Percentiles rank a stretch among this genome's conserved stretches.
Conservation (phyloP, 75 land plant species). For the Chamaecyparis obtusa region DNA sequence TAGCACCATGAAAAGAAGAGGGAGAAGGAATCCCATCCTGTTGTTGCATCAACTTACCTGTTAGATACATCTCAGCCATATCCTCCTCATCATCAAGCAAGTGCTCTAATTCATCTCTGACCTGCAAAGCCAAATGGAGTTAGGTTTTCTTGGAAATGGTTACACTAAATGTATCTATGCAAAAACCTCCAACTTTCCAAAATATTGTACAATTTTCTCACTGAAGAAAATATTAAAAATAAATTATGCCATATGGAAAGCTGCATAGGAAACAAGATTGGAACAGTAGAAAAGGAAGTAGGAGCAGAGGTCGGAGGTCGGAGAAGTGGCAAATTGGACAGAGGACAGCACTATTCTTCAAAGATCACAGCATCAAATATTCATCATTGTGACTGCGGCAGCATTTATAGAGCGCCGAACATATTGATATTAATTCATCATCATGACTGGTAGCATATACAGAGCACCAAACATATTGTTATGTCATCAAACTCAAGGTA, state of each 20-base stretch:
- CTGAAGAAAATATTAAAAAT: background rate
- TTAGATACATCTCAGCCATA: slow-evolving; percentile 94
- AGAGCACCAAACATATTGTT: no score
- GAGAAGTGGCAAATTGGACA: no score
- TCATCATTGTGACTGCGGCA: no score
- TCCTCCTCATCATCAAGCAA: slow-evolving; percentile 88
- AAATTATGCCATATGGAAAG: background rate
- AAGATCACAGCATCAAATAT: no score
- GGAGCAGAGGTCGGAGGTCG: no score
- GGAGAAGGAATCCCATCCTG: slow-evolving; percentile 43
- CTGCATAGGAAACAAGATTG: background rate
- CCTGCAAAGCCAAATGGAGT: slow-evolving; percentile 36
- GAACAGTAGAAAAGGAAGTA: background rate
- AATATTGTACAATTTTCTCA: background rate
- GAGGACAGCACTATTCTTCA: no score
- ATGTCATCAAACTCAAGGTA: no score
- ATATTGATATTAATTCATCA: no score
- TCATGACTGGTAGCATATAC: no score
- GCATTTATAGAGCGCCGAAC: no score
- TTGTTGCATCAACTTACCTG: slow-evolving; percentile 61
- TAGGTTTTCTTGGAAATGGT: background rate
- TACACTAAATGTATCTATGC: background rate
- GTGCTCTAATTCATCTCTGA: slow-evolving; percentile 84
- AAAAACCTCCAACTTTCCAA: background rate
- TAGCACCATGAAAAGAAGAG: slow-evolving; percentile 31